Evolutionary conservation across 2,329 filamentous ascomycete species (phyloP).

Genomic region (Venturia aucupariae): DNA sequence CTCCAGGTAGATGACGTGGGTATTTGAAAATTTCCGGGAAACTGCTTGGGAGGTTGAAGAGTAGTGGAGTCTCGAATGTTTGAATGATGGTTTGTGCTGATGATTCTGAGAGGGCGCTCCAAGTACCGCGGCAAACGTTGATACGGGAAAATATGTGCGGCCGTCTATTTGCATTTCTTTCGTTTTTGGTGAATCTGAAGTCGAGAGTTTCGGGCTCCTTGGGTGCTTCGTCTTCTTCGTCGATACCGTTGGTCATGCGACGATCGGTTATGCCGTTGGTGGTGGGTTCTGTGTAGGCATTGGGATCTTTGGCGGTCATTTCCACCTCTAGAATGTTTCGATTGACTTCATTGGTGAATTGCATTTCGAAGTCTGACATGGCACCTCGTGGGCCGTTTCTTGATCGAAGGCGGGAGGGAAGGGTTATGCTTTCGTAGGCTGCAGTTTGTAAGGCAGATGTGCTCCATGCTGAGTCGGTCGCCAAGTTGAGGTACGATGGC

Average conservation of each 20-base stretch:
- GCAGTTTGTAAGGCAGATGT: slow-evolving; percentile 65
- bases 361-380: slow-evolving; percentile 54
- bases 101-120: not conserved
- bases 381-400: slow-evolving; percentile 34
- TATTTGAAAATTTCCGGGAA: slow-evolving; percentile 66
- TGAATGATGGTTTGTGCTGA: slow-evolving; percentile 3
- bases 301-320: slow-evolving; percentile 48
- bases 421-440: slow-evolving; percentile 67
- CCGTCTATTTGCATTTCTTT: not conserved
- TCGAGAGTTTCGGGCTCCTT: slow-evolving; percentile 11
- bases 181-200: not conserved
- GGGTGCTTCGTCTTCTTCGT: slow-evolving; percentile 8
- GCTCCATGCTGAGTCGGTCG: slow-evolving; percentile 65
- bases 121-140: not conserved
- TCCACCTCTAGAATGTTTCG: slow-evolving; percentile 69
- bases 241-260: slow-evolving; percentile 13
- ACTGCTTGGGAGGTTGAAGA: slow-evolving; percentile 73
- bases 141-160: slow-evolving; percentile 8
- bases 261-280: slow-evolving; percentile 8
- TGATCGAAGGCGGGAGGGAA: slow-evolving; percentile 54
- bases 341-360: slow-evolving; percentile 65
- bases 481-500: slow-evolving; percentile 50
- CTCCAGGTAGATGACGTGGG: slow-evolving; percentile 25
- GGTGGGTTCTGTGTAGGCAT: not conserved
- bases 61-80: slow-evolving; percentile 30